Percentiles rank a stretch among this genome's conserved stretches.
These are phyloP conservation scores for Citropsis articulata DNA, from an alignment of 345 rosid species.

Conservation along the genomic window DNA sequence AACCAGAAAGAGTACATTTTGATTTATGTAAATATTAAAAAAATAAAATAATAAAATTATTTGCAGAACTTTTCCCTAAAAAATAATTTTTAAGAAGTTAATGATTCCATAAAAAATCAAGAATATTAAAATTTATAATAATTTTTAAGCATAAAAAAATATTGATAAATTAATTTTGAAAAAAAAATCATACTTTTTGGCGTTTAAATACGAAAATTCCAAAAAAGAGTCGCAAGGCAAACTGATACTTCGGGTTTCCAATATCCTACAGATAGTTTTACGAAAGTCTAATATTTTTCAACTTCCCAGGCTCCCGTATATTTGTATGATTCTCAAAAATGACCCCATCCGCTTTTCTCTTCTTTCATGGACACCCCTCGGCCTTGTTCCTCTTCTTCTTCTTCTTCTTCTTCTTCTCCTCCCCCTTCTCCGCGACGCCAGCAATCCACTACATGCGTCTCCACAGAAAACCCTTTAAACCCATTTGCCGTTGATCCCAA, in stretches of 20 bases:
- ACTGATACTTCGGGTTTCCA: too few species aligned
- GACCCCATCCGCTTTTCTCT: conserved; percentile 7
- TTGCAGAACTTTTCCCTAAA: too few species aligned
- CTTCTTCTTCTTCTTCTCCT: conserved; percentile 17
- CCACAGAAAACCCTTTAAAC: conserved; percentile 17
- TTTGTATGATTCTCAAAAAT: conserved; percentile 1
- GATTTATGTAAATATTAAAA: too few species aligned
- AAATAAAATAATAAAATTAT: too few species aligned
- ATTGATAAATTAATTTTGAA: too few species aligned
- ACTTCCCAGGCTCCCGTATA: background rate
- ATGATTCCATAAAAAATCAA: too few species aligned
- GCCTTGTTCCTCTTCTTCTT: conserved; percentile 11
- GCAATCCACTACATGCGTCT: background rate
- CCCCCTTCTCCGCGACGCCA: background rate
- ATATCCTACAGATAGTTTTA: background rate
- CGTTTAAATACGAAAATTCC: too few species aligned
- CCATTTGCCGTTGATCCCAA: conserved; percentile 18
- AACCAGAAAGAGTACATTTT: rapidly evolving
- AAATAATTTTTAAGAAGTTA: too few species aligned
- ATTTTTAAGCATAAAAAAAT: too few species aligned
- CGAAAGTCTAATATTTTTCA: background rate
- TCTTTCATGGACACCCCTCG: conserved; percentile 31
- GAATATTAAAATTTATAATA: too few species aligned
- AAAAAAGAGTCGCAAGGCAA: too few species aligned
- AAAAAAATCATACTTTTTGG: too few species aligned